Base-by-base conservation (phyloP, 164 flowering plant species). In the Tinospora cordifolia region DNA sequence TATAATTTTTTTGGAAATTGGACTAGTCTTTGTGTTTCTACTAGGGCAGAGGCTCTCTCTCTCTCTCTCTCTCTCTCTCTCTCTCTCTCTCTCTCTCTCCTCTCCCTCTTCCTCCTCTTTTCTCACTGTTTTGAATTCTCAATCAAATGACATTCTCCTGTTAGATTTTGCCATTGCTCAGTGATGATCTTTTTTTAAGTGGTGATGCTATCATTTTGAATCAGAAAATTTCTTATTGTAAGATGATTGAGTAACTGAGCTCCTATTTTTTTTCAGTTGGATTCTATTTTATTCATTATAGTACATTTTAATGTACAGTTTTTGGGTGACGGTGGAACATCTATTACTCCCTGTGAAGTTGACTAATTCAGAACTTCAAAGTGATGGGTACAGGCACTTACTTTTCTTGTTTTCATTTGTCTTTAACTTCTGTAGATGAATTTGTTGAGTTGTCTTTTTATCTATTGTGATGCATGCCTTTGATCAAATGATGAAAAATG, bases 341-440 rank as follows among this genome's bases (percentile, higher is more conserved):
- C 93, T 91, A 62, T 69, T 92, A 27, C 67, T 21, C 75, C 96
- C 97, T 58, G 93, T 87, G 81, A 94, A 90, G 88, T 77, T 90
- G 84, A 72, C 69, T 17, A 69, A 78, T 34, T 70, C 91, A 59
- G 88, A 59, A 81, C 67, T 81, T 75, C 85, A 93, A 36, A 63
- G 88, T 68, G 98, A 89, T 78, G 97, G 98, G 99, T 93, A 71
- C 81, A 91, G 77, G 22, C 41, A 41, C 39, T 19, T 14, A 15
- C 9, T 39, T 59, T 63, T 44, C 7, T 8, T 46, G 26, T 46
- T 12, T 11, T 11, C 30, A 41, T 54, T 54, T 3, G n/a, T 51
- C 30, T 54, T 27, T 9, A 47, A 6, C 54, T 2, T 14, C 54
- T 47, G 3, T 8, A 47, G 54, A 14, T 47, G 3, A 47, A 47